phyloP scores from a whole-genome alignment of 2,329 filamentous ascomycete genomes.

The Madurella mycetomatis region DNA sequence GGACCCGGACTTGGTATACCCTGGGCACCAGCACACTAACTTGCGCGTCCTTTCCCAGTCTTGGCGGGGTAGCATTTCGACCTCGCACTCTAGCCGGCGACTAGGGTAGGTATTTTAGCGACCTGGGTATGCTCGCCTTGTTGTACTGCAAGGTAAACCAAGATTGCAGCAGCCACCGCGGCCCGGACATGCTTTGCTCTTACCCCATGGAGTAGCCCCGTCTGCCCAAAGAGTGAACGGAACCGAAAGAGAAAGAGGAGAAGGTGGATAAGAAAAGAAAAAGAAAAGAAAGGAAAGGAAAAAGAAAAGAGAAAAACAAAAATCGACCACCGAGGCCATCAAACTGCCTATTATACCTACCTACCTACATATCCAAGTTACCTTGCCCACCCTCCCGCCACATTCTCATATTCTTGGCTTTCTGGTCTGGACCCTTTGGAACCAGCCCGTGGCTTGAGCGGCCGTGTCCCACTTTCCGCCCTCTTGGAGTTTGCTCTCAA shows the following conservation, averaged over 20 bases:
- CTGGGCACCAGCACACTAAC: too few relatives aligned
- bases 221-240: neutral
- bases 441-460: neutral
- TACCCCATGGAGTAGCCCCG: neutral
- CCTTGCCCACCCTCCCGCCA: too few relatives aligned
- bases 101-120: too few relatives aligned
- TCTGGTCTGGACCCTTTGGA: neutral
- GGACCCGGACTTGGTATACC: neutral
- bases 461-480: neutral
- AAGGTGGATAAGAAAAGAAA: neutral
- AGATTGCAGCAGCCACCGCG: neutral
- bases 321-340: neutral
- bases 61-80: neutral
- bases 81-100: too few relatives aligned
- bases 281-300: neutral
- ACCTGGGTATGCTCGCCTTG: too few relatives aligned
- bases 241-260: neutral
- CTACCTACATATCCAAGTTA: neutral
- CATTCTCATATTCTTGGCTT: neutral
- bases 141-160: too few relatives aligned
- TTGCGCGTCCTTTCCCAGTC: neutral
- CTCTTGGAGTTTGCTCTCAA: slow-evolving; percentile 1
- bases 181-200: neutral
- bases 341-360: neutral
- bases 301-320: neutral